Percentiles rank a stretch among this genome's conserved stretches.
These are phyloP conservation scores for Diaporthe vexans DNA, from an alignment of 2,329 filamentous ascomycete species.

Conservation along the genomic window DNA sequence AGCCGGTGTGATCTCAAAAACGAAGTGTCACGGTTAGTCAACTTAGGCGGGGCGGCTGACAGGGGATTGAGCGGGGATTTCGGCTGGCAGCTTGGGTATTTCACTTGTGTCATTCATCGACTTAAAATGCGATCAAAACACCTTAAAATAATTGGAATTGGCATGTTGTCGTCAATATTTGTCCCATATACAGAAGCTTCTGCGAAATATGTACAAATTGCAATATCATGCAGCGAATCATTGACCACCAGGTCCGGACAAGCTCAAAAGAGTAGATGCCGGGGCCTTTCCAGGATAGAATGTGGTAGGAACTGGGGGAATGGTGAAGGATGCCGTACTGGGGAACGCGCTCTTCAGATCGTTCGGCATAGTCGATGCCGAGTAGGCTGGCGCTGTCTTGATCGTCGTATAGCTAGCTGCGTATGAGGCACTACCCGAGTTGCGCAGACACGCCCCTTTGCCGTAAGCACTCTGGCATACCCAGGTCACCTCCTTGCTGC, in stretches of 20 bases:
- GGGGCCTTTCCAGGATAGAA: constrained; percentile 42
- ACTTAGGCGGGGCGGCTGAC: too few relatives aligned
- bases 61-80: too few relatives aligned
- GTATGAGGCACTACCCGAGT: constrained; percentile 32
- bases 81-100: too few relatives aligned
- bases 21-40: too few relatives aligned
- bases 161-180: too few relatives aligned
- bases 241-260: neutral
- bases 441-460: constrained; percentile 42
- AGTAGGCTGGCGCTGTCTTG: constrained; percentile 10
- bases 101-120: too few relatives aligned
- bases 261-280: neutral
- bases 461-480: constrained; percentile 45
- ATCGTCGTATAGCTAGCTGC: constrained; percentile 35
- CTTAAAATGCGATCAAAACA: too few relatives aligned
- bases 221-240: neutral
- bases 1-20: too few relatives aligned
- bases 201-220: neutral
- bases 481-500: constrained; percentile 39
- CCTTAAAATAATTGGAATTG: too few relatives aligned
- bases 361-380: constrained; percentile 43
- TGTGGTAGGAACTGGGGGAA: constrained; percentile 44
- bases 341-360: constrained; percentile 42
- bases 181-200: neutral
- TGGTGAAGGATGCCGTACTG: constrained; percentile 42